Evolutionary conservation across 2,329 filamentous ascomycete species (phyloP).

Genomic region (Aspergillus unguis): DNA sequence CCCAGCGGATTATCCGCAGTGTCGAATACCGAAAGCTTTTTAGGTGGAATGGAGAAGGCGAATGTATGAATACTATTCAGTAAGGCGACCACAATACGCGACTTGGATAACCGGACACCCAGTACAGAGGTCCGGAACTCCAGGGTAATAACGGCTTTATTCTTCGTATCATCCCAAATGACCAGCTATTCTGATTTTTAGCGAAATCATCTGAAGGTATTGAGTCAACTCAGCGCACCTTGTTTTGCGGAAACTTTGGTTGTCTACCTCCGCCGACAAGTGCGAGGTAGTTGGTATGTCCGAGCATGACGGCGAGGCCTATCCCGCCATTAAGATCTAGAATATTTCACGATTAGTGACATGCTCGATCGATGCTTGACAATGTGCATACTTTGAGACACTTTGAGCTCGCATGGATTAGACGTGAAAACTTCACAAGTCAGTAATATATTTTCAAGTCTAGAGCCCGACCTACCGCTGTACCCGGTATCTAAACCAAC

Average conservation of each 20-base stretch:
- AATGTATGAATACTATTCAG: conserved; percentile 80
- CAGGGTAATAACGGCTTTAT: conserved; percentile 70
- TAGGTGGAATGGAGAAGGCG: conserved; percentile 68
- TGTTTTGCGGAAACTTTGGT: conserved; percentile 83
- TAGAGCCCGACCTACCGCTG: conserved; percentile 59
- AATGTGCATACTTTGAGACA: conserved; percentile 51
- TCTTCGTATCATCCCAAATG: conserved; percentile 86
- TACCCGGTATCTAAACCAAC: conserved; percentile 84
- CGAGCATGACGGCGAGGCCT: conserved; percentile 80
- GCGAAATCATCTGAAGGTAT: not conserved
- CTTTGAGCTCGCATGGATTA: conserved; percentile 67
- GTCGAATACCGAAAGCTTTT: conserved; percentile 71
- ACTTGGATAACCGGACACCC: conserved; percentile 71
- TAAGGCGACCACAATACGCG: conserved; percentile 74
- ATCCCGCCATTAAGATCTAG: conserved; percentile 77
- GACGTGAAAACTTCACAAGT: conserved; percentile 63
- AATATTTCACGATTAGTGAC: not conserved
- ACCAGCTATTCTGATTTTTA: conserved; percentile 51
- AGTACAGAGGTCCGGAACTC: conserved; percentile 77
- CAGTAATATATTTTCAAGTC: conserved; percentile 10
- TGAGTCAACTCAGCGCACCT: conserved; percentile 49
- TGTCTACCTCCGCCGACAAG: conserved; percentile 83
- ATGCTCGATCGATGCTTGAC: not conserved
- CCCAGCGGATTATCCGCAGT: conserved; percentile 82
- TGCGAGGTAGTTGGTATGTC: conserved; percentile 79